Conservation (phyloP, 139 green algal genomes). For the Yamagishiella unicocca region DNA sequence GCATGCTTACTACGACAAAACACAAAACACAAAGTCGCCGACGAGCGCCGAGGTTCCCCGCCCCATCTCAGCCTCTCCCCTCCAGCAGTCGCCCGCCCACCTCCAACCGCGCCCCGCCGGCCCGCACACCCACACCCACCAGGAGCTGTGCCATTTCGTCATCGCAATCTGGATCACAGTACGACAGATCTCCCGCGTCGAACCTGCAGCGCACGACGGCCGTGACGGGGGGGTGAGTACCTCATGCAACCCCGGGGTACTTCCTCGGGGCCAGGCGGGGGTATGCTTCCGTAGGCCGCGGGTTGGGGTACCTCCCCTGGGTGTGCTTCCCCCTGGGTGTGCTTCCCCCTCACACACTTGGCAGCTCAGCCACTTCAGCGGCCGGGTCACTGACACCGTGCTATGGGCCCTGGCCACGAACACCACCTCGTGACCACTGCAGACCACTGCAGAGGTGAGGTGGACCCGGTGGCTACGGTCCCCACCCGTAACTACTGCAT, state of each 20-base stretch:
- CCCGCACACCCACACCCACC: too few relatives aligned
- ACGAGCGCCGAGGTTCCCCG: neutral
- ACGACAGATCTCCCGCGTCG: slow-evolving; percentile 17
- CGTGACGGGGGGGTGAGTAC: neutral
- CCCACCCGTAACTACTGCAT: too few relatives aligned
- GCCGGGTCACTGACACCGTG: neutral
- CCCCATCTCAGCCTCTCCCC: neutral
- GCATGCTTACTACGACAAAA: too few relatives aligned
- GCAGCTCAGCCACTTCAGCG: neutral
- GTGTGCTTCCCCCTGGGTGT: neutral
- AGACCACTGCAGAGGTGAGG: neutral
- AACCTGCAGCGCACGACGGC: slow-evolving; percentile 16
- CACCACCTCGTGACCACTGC: too few relatives aligned
- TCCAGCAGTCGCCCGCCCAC: too few relatives aligned
- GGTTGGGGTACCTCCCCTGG: neutral
- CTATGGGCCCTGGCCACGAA: too few relatives aligned
- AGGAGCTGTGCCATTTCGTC: slow-evolving; percentile 22
- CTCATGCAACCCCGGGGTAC: neutral
- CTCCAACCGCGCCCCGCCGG: too few relatives aligned
- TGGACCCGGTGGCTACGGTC: neutral
- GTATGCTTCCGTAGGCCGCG: neutral
- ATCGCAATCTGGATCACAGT: slow-evolving; percentile 26
- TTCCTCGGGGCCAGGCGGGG: neutral
- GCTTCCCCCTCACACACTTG: too few relatives aligned
- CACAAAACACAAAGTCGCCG: too few relatives aligned